Base-by-base conservation (phyloP, 73 alveolate genomes). In the Paramecium octaurelia region DNA sequence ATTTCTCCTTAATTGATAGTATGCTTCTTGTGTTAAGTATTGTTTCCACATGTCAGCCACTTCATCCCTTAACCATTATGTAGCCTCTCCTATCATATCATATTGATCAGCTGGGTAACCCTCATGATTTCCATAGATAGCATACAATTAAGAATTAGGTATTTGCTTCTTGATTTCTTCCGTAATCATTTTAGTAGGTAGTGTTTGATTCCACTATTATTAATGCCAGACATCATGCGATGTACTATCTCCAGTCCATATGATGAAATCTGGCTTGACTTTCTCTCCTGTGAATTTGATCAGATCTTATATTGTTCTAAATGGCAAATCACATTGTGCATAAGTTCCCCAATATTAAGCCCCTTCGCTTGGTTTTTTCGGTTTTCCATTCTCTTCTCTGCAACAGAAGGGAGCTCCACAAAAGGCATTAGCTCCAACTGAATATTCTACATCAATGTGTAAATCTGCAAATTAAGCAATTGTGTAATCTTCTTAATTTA, bases 191-290 rank as follows among this genome's bases (percentile, higher is more conserved):
- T 40, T n/a, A 10, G 92, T 80, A 18, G 94, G 93, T 6, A 93
- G 34, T 16, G 96, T 71, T 93, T 93, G 58, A 73, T 93, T 89
- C 27, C 42, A 70, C 46, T 69, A 6, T n/a, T 64, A 40, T 89
- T 89, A 20, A 89, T 89, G 96, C 99, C 99, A 98, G 16, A 94
- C 94, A 92, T 96, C 98, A 92, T 98, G 99, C 5, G 98, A 95
- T 5, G 97, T 95, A 93, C 95, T 97, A 93, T 98, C 99, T 9
- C 99, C 99, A 11, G 99, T 98, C 99, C 99, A 98, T 83, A 98
- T 92, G 36, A 98, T 93, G 85, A 98, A 93, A 88, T 98, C 99
- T 12, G 98, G 96, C 71, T 97, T 95, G 48, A 87, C 12, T 29
- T 76, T 87, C 57, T 96, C 93, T 1, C 64, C 70, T 34, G 57